Percentiles rank a stretch among this genome's conserved stretches.
phyloP scores from a whole-genome alignment of 495 filamentous ascomycete species.

The Podospora pseudopauciseta region DNA sequence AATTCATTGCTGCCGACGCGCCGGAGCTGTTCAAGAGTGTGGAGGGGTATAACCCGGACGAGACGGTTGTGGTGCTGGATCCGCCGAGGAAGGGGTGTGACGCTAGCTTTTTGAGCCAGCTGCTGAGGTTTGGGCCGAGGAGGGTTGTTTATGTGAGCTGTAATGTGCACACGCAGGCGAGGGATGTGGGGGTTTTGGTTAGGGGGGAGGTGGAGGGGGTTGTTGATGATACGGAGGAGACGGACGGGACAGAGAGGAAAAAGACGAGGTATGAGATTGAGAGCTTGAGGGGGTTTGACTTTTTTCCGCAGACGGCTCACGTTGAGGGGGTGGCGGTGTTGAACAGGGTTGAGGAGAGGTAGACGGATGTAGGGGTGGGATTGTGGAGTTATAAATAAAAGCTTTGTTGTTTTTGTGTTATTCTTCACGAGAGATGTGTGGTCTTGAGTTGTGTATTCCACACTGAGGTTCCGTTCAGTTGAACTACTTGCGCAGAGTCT shows the following conservation, averaged over 20 bases:
- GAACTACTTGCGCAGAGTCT: neutral
- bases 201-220: constrained; percentile 47
- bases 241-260: constrained; percentile 30
- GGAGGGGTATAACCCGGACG: constrained; percentile 60
- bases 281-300: constrained; percentile 89
- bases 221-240: neutral
- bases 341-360: constrained; percentile 40
- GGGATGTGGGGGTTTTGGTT: constrained; percentile 83
- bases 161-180: constrained; percentile 95
- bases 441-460: too few species aligned
- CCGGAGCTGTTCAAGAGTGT: constrained; percentile 71
- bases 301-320: constrained; percentile 97
- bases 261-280: constrained; percentile 77
- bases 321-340: constrained; percentile 92
- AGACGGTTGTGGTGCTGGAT: constrained; percentile 89
- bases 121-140: constrained; percentile 68
- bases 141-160: constrained; percentile 92
- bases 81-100: constrained; percentile 95
- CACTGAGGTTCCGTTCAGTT: too few species aligned
- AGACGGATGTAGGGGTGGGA: neutral
- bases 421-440: too few species aligned
- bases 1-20: constrained; percentile 84
- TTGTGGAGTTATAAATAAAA: neutral
- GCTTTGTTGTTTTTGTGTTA: neutral
- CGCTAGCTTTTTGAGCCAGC: constrained; percentile 72